Evolutionary conservation across 1,284 basidiomycete genomes (phyloP), one percentile per base, ranked within the genome.

Genomic region (Clitocybe nebularis): DNA sequence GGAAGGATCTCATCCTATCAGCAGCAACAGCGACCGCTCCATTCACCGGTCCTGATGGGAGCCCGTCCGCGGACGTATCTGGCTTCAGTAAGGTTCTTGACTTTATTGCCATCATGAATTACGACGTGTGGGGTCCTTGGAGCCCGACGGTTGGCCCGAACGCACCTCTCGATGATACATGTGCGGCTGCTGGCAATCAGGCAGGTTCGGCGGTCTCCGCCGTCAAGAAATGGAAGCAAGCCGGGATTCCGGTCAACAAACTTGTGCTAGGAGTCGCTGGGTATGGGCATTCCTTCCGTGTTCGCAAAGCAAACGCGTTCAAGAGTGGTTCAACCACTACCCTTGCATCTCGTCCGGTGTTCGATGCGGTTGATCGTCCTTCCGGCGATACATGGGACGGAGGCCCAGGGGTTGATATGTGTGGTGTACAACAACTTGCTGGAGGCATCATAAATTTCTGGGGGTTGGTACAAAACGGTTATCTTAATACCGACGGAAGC

Each of bases 51-150:
- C 37, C 71, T 1, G 61, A 75, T 47, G 84, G 85, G 1, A 61
- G 51, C 2, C 83, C 90, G 0, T 61, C 81, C 46, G 61, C 63
- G 2, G 74, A 92, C 58, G 81, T 93, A 10, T 76, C 79, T 3
- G 75, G 53, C 0, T 95, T 90, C 53, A 81, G 82, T 3, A 55
- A 72, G 14, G 72, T 81, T n/a, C 73, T 95, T 9, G 86, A 94
- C 61, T 90, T 79, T 68, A 79, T 95, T 45, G 60, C 83, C 32
- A 71, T 94, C 61, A 94, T 94, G 91, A 89, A 90, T 67, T 94
- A 94, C 63, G 92, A 94, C 56, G 68, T 93, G 16, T 69, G 61
- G 58, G 88, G 88, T 28, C 70, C 77, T 36, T 76, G 66, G 66
- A 79, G 66, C 43, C 41, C 54, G 4, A 60, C 68, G 5, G 75